These are phyloP conservation scores for Grigorovia jiainica DNA, from an alignment of 805 yeast species.

Conservation along the genomic window DNA sequence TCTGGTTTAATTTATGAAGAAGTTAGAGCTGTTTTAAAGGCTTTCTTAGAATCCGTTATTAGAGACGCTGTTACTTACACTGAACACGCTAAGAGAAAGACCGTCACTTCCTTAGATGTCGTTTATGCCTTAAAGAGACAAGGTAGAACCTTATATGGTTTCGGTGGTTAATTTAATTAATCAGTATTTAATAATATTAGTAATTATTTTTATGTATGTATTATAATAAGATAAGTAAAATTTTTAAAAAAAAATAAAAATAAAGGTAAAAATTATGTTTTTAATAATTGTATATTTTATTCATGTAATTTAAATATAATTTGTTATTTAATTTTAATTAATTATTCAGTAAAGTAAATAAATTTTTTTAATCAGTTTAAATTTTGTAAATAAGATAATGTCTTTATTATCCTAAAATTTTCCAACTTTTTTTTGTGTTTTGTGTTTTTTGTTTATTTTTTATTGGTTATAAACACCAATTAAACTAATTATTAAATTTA, in stretches of 20 bases:
- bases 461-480: too few relatives aligned
- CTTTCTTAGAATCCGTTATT: conserved; percentile 93
- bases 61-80: conserved; percentile 99
- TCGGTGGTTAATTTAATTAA: conserved; percentile 73
- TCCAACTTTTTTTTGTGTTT: too few relatives aligned
- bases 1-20: conserved; percentile 98
- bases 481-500: too few relatives aligned
- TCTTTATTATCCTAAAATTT: too few relatives aligned
- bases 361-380: too few relatives aligned
- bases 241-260: not conserved
- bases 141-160: conserved; percentile 99
- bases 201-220: not conserved
- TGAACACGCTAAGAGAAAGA: conserved; percentile 99
- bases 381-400: too few relatives aligned
- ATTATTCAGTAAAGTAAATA: too few relatives aligned
- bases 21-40: conserved; percentile 92
- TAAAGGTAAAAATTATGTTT: not conserved
- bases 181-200: not conserved
- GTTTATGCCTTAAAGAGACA: conserved; percentile 99
- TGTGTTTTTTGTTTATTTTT: too few relatives aligned
- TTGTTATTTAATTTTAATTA: too few relatives aligned
- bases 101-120: conserved; percentile 96
- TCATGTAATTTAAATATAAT: not conserved
- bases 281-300: not conserved
- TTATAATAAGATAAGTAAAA: not conserved